These are phyloP conservation scores for Russula sp. DNA, from an alignment of 768 basidiomycete species.

Conservation along the genomic window DNA sequence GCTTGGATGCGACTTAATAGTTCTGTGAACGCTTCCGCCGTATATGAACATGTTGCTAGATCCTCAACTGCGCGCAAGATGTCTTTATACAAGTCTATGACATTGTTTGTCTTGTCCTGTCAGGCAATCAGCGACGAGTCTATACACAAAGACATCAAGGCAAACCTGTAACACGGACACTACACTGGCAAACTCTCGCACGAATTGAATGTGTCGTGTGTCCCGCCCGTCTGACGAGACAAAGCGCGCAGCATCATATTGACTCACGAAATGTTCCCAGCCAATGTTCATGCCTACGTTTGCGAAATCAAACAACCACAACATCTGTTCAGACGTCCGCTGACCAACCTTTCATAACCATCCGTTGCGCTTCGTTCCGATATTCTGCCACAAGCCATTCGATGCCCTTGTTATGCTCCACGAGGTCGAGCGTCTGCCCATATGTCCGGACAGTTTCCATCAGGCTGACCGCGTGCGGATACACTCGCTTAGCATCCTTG, in stretches of 20 bases:
- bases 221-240: conserved; percentile 73
- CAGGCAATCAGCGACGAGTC: conserved; percentile 2
- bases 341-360: conserved; percentile 77
- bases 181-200: conserved; percentile 89
- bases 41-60: conserved; percentile 80
- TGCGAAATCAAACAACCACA: not conserved
- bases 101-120: conserved; percentile 89
- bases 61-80: conserved; percentile 82
- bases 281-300: conserved; percentile 81
- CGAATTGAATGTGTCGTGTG: conserved; percentile 87
- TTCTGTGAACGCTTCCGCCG: conserved; percentile 72
- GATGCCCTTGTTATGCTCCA: conserved; percentile 85
- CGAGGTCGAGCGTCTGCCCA: conserved; percentile 87
- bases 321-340: not conserved
- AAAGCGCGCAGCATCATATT: conserved; percentile 79
- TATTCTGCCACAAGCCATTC: conserved; percentile 94
- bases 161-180: conserved; percentile 83
- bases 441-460: conserved; percentile 99
- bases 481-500: conserved; percentile 97
- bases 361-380: conserved; percentile 85
- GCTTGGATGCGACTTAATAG: conserved; percentile 75
- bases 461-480: conserved; percentile 93
- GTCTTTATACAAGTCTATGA: conserved; percentile 87
- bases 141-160: not conserved
- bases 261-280: conserved; percentile 96